A percentile compares a stretch with the other conserved stretches of the same genome.
phyloP scores from a whole-genome alignment of 129 eudicot species.

The Oenanthe sinensis region DNA sequence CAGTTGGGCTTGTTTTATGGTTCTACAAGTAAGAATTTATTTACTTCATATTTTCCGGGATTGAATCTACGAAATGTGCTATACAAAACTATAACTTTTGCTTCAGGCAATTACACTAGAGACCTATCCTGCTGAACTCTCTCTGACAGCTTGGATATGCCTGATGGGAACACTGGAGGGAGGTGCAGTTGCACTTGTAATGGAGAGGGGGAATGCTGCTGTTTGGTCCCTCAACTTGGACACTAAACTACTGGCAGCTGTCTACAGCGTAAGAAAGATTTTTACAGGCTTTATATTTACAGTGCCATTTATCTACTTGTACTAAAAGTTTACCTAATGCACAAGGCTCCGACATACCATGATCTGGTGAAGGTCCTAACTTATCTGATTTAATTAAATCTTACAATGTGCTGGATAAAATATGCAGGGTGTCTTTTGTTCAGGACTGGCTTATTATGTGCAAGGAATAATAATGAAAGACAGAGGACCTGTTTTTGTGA shows the following conservation, averaged over 20 bases:
- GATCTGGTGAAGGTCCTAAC: background rate
- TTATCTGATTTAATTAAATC: background rate
- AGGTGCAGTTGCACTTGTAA: slow-evolving; percentile 56
- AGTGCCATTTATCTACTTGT: background rate
- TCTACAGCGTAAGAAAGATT: slow-evolving; percentile 45
- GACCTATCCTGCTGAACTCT: slow-evolving; percentile 89
- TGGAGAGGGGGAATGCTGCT: slow-evolving; percentile 63
- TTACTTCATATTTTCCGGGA: background rate
- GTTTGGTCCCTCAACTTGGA: slow-evolving; percentile 81
- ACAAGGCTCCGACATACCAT: background rate
- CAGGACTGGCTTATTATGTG: slow-evolving; percentile 9
- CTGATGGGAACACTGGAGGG: slow-evolving; percentile 70
- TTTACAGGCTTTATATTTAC: background rate
- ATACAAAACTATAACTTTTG: background rate
- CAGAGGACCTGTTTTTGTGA: slow-evolving; percentile 74
- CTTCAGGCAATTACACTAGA: slow-evolving; percentile 67
- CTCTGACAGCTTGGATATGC: slow-evolving; percentile 95
- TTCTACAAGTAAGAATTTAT: slow-evolving; percentile 51
- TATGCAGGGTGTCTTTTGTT: slow-evolving; percentile 10
- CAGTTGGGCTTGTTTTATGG: slow-evolving; percentile 90
- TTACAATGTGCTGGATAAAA: background rate
- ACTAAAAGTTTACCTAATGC: background rate
- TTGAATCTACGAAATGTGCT: background rate
- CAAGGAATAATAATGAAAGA: slow-evolving; percentile 14
- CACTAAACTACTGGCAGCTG: slow-evolving; percentile 63